Percentiles rank a stretch among this genome's conserved stretches.
These are phyloP conservation scores for Alternaria alternata DNA, from an alignment of 2,329 filamentous ascomycete genomes.

Conservation along the genomic window DNA sequence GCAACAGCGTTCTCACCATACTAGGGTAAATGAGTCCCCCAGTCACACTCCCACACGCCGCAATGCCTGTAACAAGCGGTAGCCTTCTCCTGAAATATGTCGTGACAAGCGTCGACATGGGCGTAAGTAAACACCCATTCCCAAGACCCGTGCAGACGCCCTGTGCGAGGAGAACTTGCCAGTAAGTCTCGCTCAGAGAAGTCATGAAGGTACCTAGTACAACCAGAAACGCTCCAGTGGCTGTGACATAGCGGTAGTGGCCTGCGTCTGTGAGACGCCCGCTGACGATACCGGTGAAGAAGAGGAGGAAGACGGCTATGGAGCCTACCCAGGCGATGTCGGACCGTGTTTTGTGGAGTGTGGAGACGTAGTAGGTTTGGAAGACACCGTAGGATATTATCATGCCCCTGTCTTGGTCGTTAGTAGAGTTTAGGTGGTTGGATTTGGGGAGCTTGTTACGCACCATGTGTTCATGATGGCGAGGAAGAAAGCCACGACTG, in stretches of 20 bases:
- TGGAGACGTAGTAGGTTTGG: conserved; percentile 37
- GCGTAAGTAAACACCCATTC: conserved; percentile 15
- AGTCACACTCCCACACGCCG: conserved; percentile 18
- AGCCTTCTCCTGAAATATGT: conserved; percentile 4
- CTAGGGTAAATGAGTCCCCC: conserved; percentile 29
- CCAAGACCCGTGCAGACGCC: conserved; percentile 38
- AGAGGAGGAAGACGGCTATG: conserved; percentile 57
- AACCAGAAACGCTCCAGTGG: conserved; percentile 51
- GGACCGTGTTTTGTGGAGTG: conserved; percentile 49
- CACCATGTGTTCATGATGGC: neutral
- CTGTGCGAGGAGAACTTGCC: conserved; percentile 50
- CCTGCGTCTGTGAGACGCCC: conserved; percentile 60
- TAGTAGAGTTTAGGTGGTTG: too few relatives aligned
- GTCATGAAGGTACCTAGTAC: conserved; percentile 59
- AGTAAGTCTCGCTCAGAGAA: conserved; percentile 52
- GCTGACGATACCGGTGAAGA: conserved; percentile 55
- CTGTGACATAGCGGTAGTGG: conserved; percentile 53
- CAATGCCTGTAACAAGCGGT: conserved; percentile 16
- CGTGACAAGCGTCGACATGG: neutral
- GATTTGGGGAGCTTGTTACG: neutral
- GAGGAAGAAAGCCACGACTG: neutral
- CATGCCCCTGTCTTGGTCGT: conserved; percentile 32
- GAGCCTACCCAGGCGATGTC: conserved; percentile 61
- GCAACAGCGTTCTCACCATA: conserved; percentile 18
- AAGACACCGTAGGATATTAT: conserved; percentile 40